Evolutionary conservation across 2,329 filamentous ascomycete species (phyloP), one percentile per base, ranked within the genome.

Genomic region (Sporothrix luriei): DNA sequence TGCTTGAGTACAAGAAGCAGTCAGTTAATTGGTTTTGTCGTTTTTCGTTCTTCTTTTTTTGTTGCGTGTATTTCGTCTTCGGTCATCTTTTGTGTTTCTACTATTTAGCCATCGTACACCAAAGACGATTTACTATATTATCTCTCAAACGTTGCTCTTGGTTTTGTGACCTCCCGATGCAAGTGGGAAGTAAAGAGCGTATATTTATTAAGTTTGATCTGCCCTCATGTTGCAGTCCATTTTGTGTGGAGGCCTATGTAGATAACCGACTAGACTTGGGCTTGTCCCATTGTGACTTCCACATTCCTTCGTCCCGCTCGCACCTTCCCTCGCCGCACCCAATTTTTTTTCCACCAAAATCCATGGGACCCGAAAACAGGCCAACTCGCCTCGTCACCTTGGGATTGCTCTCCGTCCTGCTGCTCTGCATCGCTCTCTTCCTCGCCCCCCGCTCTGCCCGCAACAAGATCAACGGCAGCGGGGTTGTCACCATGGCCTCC

Each of bases 401-500:
- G 38, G 48, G 33, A n/a, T n/a, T 51, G 24, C 54, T 59, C 40
- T 59, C 51, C 29, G 46, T 33, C 24, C 52, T 61, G 46, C 9
- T 16, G n/a, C 43, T 70, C n/a, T 57, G 49, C 68, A 24, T 48
- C 49, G 40, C 68, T 16, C 26, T 62, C 16, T 5, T 51, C 5
- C 16, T 66, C 10, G 40, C 6, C 1, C 43, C 21, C 38, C 38
- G 13, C 61, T 2, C 54, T 19, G 11, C 26, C 21, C 19, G 14
- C 55, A 26, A 49, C 19, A n/a, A 81, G 80, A 79, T 3, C 55
- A 29, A 14, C 64, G 2, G 33, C 64, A 16, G 24, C 40, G 16
- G 74, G n/a, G 46, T 73, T 33, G 21, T 76, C 48, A 77, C 57
- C 57, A 62, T 62, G 57, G 40, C 61, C 61, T 38, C 43, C 43